These are phyloP conservation scores for Ocimum tenuiflorum DNA, from an alignment of 257 asterid genomes.

Conservation along the genomic window DNA sequence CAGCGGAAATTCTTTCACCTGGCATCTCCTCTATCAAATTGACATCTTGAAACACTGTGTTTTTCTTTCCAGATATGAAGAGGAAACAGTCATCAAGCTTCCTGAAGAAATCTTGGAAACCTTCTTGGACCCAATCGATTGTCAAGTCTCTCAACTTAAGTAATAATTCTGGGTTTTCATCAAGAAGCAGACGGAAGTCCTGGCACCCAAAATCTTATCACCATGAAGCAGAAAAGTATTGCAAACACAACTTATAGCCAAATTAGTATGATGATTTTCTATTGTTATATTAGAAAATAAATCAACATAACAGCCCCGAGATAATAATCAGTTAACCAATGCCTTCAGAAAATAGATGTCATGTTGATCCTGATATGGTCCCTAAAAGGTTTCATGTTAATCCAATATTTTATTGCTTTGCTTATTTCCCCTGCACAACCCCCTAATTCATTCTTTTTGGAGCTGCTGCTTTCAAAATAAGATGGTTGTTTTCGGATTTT, in stretches of 20 bases:
- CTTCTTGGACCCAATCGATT: constrained; percentile 80
- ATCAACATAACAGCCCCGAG: constrained; percentile 7
- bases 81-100: constrained; percentile 60
- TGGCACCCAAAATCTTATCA: constrained; percentile 30
- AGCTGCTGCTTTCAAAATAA: not conserved
- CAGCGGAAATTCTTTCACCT: constrained; percentile 66
- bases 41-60: constrained; percentile 40
- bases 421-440: not conserved
- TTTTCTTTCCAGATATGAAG: constrained; percentile 67
- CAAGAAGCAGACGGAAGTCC: constrained; percentile 79
- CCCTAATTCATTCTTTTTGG: not conserved
- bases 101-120: constrained; percentile 82
- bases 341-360: not conserved
- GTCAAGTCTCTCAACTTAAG: constrained; percentile 62
- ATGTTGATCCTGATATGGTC: not conserved
- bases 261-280: not conserved
- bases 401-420: not conserved
- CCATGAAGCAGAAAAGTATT: constrained; percentile 12
- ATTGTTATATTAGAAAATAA: not conserved
- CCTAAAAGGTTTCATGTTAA: not conserved
- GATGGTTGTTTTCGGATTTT: not conserved
- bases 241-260: not conserved
- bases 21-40: constrained; percentile 43
- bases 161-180: constrained; percentile 55
- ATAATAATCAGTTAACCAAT: not conserved